Evolutionary conservation across 116 monocot genomes (phyloP).

Genomic region (Zostera marina): DNA sequence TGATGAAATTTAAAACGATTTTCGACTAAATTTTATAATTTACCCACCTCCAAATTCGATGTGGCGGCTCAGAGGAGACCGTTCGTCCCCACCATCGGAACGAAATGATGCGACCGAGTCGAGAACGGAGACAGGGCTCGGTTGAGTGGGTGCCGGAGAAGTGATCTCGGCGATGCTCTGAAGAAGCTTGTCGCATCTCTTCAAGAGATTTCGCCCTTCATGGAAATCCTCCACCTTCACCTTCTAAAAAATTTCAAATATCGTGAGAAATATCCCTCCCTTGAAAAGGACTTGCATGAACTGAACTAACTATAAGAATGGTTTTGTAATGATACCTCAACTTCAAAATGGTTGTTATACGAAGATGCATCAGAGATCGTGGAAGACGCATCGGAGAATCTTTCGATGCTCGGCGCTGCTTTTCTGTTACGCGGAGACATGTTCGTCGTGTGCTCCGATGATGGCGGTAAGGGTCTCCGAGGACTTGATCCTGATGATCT

Average conservation of each 20-base stretch:
- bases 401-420: background rate
- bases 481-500: slow-evolving; percentile 11
- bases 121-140: slow-evolving; percentile 95
- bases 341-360: slow-evolving; percentile 30
- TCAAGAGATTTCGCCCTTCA: slow-evolving; percentile 38
- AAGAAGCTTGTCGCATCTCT: slow-evolving; percentile 83
- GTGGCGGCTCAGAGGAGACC: slow-evolving; percentile 29
- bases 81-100: background rate
- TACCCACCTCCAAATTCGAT: slow-evolving; percentile 40
- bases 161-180: slow-evolving; percentile 74
- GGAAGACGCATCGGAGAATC: slow-evolving; percentile 28
- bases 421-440: slow-evolving; percentile 20
- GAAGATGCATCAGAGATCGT: slow-evolving; percentile 30
- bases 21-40: background rate
- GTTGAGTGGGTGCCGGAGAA: slow-evolving; percentile 22
- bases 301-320: background rate
- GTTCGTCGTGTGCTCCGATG: slow-evolving; percentile 5
- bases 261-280: background rate
- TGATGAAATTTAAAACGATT: background rate
- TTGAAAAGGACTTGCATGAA: background rate
- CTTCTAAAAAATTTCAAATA: slow-evolving; percentile 13
- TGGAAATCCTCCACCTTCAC: slow-evolving; percentile 20
- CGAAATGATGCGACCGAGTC: slow-evolving; percentile 24
- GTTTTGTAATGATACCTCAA: slow-evolving; percentile 31
- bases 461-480: slow-evolving; percentile 1